Evolutionary conservation across 1,139 yeast species (phyloP), one percentile per base, ranked within the genome.

Genomic region (Zygosaccharomyces pseudobailii): DNA sequence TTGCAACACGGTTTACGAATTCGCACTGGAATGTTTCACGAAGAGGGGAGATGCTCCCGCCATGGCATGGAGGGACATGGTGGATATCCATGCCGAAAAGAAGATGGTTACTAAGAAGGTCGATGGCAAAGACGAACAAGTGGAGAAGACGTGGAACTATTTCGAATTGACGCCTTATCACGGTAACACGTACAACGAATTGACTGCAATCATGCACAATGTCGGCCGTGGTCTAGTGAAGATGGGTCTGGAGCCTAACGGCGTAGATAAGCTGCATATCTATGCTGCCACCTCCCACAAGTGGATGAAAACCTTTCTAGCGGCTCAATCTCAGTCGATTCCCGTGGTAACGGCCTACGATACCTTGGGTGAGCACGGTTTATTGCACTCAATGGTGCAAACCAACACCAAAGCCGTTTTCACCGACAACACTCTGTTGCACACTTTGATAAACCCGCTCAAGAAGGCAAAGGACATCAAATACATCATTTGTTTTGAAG

Each of bases 301-400:
- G 63, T 92, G 98, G 98, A 78, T 92, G 85, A 87, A 87, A 70
- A 78, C 88, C 36, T 92, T 84, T 55, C 69, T 89, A 55, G 96
- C 90, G 13, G 76, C 87, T 45, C 78, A 80, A 59, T 72, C 88
- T 50, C 96, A 89, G 68, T 71, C 79, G 45, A 82, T 94, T 52
- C 87, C 97, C 22, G 78, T 87, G 52, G 98, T 89, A 39, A 94
- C 99, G 25, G 97, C 98, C 34, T 92, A 92, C 69, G 99, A 92
- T 68, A 90, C 98, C 34, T 75, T 92, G 55, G 98, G 98, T 51
- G 95, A 89, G 67, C 78, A 79, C 36, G 99, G 98, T 32, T 76
- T 92, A 63, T 85, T 84, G 50, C 95, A 87, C 68, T 88, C 97
- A 5, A 74, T 92, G 63, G 74, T 77, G 38, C 87, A 90, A 71